These are phyloP conservation scores for Termitomyces sp. DNA, from an alignment of 768 basidiomycete genomes.

Conservation along the genomic window DNA sequence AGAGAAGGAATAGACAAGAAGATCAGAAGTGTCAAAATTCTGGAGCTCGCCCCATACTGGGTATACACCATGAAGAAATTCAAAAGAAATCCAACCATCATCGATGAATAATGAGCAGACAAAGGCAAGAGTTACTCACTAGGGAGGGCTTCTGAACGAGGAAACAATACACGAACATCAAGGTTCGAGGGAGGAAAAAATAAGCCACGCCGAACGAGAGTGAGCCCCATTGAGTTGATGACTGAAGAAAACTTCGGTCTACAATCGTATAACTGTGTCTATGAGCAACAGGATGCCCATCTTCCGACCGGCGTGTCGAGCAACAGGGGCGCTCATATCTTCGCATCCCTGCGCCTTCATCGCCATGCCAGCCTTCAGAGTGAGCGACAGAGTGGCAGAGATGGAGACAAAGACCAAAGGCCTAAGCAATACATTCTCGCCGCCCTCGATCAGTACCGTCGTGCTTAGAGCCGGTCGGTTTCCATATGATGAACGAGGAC, in stretches of 20 bases:
- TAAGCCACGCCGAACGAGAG: slow-evolving; percentile 66
- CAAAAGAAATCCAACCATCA: slow-evolving; percentile 64
- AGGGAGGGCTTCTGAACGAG: neutral
- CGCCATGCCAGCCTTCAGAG: slow-evolving; percentile 33
- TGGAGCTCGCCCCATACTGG: slow-evolving; percentile 69
- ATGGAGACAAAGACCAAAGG: slow-evolving; percentile 38
- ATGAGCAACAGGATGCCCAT: slow-evolving; percentile 70
- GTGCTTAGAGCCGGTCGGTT: slow-evolving; percentile 75
- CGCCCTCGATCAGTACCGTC: slow-evolving; percentile 56
- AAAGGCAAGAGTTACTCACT: slow-evolving; percentile 3
- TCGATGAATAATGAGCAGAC: slow-evolving; percentile 22
- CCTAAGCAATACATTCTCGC: slow-evolving; percentile 46
- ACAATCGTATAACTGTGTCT: slow-evolving; percentile 88
- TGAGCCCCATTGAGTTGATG: slow-evolving; percentile 92
- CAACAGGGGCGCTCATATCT: slow-evolving; percentile 72
- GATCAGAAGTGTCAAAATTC: slow-evolving; percentile 63
- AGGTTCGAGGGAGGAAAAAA: slow-evolving; percentile 61
- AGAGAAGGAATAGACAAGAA: neutral
- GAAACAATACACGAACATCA: slow-evolving; percentile 37
- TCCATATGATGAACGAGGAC: slow-evolving; percentile 56
- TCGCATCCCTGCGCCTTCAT: slow-evolving; percentile 54
- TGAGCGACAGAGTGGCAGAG: slow-evolving; percentile 60
- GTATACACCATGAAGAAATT: slow-evolving; percentile 95
- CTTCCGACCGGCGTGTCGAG: slow-evolving; percentile 40
- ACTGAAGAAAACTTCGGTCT: slow-evolving; percentile 33